Conservation (phyloP, 257 asterid genomes). For the Gynochthodes officinalis region DNA sequence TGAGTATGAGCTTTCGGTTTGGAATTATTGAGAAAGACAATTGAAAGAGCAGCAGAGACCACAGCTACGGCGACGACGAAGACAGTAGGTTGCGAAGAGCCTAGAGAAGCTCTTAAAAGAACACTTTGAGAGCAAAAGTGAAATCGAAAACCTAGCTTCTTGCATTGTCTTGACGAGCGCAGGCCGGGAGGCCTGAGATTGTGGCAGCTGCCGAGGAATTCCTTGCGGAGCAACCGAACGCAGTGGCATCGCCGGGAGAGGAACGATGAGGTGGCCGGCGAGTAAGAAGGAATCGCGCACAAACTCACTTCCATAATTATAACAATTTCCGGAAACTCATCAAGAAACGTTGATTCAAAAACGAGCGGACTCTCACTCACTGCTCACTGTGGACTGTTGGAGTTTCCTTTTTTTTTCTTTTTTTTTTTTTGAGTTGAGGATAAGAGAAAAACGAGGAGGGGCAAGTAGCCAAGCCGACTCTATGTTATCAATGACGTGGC, state of each 20-base stretch:
- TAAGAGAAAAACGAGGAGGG: constrained; percentile 13
- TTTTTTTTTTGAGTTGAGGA: no score
- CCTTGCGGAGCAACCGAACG: constrained; percentile 46
- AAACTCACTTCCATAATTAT: constrained; percentile 50
- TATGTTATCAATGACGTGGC: constrained; percentile 27
- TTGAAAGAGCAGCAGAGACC: constrained; percentile 53
- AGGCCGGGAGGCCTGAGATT: constrained; percentile 50
- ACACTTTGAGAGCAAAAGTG: constrained; percentile 30
- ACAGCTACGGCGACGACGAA: constrained; percentile 49
- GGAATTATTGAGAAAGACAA: constrained; percentile 36
- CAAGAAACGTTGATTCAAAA: no score
- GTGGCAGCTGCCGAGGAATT: constrained; percentile 44
- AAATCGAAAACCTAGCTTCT: constrained; percentile 40
- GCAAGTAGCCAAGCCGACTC: no score
- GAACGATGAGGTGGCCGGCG: constrained; percentile 39
- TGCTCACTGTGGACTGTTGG: no score
- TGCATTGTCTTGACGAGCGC: constrained; percentile 39
- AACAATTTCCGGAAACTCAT: constrained; percentile 2
- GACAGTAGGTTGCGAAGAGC: constrained; percentile 46
- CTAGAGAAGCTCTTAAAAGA: constrained; percentile 56
- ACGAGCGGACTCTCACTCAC: no score
- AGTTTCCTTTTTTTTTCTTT: no score
- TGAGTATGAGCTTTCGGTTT: constrained; percentile 27
- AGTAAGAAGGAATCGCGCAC: constrained; percentile 44
- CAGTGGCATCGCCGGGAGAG: constrained; percentile 32